These are phyloP conservation scores for Cladosporium phlei DNA, from an alignment of 2,329 filamentous ascomycete genomes.

Conservation along the genomic window DNA sequence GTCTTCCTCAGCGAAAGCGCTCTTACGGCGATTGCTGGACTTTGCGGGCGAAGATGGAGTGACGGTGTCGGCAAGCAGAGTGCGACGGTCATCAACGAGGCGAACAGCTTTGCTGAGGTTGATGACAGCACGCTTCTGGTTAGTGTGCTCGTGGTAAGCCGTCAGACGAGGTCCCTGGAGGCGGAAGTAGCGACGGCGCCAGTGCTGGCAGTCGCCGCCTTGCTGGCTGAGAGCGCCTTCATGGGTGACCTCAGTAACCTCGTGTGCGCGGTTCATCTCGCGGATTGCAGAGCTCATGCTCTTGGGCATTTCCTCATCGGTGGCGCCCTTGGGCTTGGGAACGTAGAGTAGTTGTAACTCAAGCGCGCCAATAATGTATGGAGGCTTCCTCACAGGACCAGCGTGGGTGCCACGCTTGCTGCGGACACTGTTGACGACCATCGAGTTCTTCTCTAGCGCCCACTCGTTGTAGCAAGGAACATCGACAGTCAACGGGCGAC, in stretches of 20 bases:
- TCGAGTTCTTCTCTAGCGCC: conserved; percentile 75
- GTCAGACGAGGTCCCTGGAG: conserved; percentile 86
- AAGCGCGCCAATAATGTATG: conserved; percentile 94
- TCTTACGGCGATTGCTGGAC: conserved; percentile 63
- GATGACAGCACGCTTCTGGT: conserved; percentile 93
- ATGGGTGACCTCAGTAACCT: conserved; percentile 66
- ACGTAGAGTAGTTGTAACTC: conserved; percentile 93
- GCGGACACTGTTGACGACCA: conserved; percentile 79
- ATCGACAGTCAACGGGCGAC: conserved; percentile 80
- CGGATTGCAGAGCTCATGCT: conserved; percentile 96
- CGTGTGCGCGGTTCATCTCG: conserved; percentile 86
- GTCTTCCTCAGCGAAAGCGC: conserved; percentile 94
- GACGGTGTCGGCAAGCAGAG: conserved; percentile 73
- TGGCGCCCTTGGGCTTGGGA: conserved; percentile 78
- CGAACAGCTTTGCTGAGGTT: conserved; percentile 90
- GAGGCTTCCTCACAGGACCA: conserved; percentile 71
- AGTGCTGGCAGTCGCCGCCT: conserved; percentile 98
- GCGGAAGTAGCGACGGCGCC: conserved; percentile 97
- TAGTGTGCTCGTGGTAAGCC: conserved; percentile 91
- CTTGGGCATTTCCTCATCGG: conserved; percentile 97
- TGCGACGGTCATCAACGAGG: conserved; percentile 84
- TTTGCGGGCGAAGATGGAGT: conserved; percentile 66
- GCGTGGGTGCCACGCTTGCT: conserved; percentile 59
- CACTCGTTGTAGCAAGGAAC: conserved; percentile 98
- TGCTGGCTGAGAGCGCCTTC: conserved; percentile 93